Percentiles rank a stretch among this genome's conserved stretches.
Evolutionary conservation across 441 rosid genomes (phyloP).

Genomic region (Euphorbia neoarborescens): DNA sequence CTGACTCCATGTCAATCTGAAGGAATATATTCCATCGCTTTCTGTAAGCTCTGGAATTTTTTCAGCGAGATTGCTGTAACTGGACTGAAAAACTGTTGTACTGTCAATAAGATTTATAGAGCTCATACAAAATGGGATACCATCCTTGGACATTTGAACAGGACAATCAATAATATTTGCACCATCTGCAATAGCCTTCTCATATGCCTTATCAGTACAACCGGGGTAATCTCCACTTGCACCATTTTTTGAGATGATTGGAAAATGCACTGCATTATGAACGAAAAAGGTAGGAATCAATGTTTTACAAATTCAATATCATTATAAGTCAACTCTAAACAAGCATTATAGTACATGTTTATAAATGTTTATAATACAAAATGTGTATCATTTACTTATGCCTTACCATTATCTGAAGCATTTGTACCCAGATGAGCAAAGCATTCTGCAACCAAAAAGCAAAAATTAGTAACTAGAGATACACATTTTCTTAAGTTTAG

Average conservation of each 20-base stretch:
- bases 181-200: constrained; percentile 55
- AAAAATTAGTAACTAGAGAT: constrained; percentile 23
- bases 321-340: neutral
- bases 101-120: constrained; percentile 46
- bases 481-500: neutral
- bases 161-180: constrained; percentile 66
- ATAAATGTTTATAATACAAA: neutral
- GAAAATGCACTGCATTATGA: constrained; percentile 29
- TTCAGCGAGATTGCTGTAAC: constrained; percentile 26
- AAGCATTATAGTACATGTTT: neutral
- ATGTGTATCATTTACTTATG: neutral
- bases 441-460: constrained; percentile 48
- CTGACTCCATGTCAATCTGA: constrained; percentile 54
- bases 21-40: constrained; percentile 39
- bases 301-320: neutral
- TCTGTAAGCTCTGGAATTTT: constrained; percentile 34
- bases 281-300: neutral
- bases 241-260: constrained; percentile 55
- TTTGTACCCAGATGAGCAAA: constrained; percentile 51
- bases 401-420: constrained; percentile 48
- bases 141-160: constrained; percentile 65
- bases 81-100: constrained; percentile 37
- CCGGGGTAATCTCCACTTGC: constrained; percentile 82
- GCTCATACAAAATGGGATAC: constrained; percentile 51
- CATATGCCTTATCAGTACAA: constrained; percentile 63